Conservation (phyloP, 148 eudicot genomes). For the Camellia lanceoleosa region DNA sequence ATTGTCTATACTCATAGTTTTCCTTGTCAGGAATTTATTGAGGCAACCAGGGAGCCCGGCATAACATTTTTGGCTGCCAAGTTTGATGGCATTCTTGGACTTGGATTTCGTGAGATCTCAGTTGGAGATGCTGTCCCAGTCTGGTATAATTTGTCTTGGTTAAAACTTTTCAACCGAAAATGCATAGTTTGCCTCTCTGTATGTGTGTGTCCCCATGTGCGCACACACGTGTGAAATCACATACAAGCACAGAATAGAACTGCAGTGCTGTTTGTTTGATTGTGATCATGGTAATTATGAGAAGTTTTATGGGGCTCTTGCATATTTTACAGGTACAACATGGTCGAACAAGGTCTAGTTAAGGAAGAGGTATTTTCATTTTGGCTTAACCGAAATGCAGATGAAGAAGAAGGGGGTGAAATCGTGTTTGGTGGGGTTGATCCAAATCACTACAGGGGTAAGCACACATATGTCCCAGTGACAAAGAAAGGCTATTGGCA, state of each 20-base stretch:
- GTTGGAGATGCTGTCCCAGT: conserved; percentile 83
- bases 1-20: neutral
- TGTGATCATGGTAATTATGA: neutral
- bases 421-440: conserved; percentile 51
- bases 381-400: conserved; percentile 42
- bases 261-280: neutral
- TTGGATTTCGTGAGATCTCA: conserved; percentile 84
- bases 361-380: conserved; percentile 48
- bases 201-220: neutral
- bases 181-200: neutral
- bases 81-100: conserved; percentile 95
- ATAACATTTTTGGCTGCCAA: conserved; percentile 77
- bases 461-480: conserved; percentile 44
- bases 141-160: conserved; percentile 46
- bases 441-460: conserved; percentile 47
- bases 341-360: conserved; percentile 46
- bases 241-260: neutral
- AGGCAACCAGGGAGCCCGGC: conserved; percentile 88
- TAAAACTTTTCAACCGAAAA: neutral
- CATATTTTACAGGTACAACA: conserved; percentile 32
- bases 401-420: conserved; percentile 46
- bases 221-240: too few species aligned
- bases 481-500: conserved; percentile 53
- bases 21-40: conserved; percentile 66
- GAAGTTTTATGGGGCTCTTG: neutral